These are phyloP conservation scores for Talaromyces proteolyticus DNA, from an alignment of 495 filamentous ascomycete species.

Conservation along the genomic window DNA sequence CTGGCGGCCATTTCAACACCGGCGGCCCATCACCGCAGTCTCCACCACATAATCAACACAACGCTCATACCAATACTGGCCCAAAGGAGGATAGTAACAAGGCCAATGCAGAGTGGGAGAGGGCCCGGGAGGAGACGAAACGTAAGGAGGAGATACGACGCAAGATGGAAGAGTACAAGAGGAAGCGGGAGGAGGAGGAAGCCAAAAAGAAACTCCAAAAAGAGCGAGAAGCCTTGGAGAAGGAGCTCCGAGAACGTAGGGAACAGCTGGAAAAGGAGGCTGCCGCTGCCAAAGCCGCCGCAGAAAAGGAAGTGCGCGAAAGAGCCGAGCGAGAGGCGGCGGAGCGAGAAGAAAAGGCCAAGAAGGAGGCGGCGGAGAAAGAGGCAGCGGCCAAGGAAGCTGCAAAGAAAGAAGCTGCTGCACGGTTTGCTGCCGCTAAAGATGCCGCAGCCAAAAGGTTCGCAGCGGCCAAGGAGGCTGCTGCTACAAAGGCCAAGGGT, in stretches of 20 bases:
- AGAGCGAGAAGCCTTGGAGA: conserved; percentile 46
- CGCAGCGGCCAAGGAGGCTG: conserved; percentile 34
- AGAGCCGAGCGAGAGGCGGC: conserved; percentile 22
- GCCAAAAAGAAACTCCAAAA: conserved; percentile 38
- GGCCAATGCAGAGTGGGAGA: conserved; percentile 55
- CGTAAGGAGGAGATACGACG: conserved; percentile 43
- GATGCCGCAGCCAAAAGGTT: conserved; percentile 38
- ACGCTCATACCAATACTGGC: conserved; percentile 14
- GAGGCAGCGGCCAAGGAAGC: conserved; percentile 34
- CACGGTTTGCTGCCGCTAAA: conserved; percentile 13
- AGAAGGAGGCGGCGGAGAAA: conserved; percentile 28
- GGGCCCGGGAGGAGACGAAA: conserved; percentile 62
- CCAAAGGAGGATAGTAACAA: conserved; percentile 14
- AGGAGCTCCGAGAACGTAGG: conserved; percentile 39
- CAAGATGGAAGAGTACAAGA: conserved; percentile 61
- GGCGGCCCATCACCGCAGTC: conserved; percentile 4
- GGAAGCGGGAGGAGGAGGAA: conserved; percentile 38
- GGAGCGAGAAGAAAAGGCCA: conserved; percentile 22
- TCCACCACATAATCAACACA: not conserved
- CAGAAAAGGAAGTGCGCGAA: conserved; percentile 15
- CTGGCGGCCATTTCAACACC: not conserved
- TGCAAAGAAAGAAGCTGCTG: conserved; percentile 26
- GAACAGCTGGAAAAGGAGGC: conserved; percentile 45
- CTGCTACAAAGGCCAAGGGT: conserved; percentile 16
- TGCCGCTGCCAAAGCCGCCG: conserved; percentile 29